A percentile compares a stretch with the other conserved stretches of the same genome.
phyloP scores from a whole-genome alignment of 331 rosid species.

The Phaseolus coccineus region DNA sequence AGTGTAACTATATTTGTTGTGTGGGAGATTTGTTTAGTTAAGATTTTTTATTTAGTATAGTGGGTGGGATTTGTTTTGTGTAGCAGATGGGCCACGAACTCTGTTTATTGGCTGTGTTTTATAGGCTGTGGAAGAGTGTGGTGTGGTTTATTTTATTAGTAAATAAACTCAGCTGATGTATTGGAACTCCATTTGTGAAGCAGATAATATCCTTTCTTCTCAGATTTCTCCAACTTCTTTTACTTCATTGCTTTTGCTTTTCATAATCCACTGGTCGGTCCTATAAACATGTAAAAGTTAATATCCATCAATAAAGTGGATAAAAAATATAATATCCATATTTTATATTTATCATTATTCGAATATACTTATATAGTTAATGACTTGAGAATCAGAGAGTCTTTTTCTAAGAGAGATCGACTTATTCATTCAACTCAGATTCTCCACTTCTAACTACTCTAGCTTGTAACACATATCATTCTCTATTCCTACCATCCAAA shows the following conservation, averaged over 20 bases:
- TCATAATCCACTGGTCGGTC: neutral
- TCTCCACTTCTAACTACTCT: too few species aligned
- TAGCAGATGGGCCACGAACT: constrained; percentile 40
- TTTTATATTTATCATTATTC: too few species aligned
- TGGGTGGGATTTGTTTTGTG: constrained; percentile 42
- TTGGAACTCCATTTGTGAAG: constrained; percentile 50
- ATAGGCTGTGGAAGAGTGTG: constrained; percentile 53
- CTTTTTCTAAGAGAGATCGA: too few species aligned
- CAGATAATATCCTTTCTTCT: constrained; percentile 25
- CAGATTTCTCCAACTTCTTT: constrained; percentile 9
- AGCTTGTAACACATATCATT: too few species aligned
- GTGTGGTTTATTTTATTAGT: constrained; percentile 44
- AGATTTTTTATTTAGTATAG: constrained; percentile 11
- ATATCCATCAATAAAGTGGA: too few species aligned
- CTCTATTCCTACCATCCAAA: neutral
- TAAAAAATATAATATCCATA: too few species aligned
- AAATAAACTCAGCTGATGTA: constrained; percentile 34
- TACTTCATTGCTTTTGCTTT: neutral
- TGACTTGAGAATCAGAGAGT: too few species aligned
- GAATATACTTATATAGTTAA: too few species aligned
- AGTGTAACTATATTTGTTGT: constrained; percentile 12
- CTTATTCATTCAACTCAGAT: too few species aligned
- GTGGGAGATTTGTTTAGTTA: too few species aligned
- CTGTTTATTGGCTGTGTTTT: constrained; percentile 44
- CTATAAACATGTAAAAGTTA: too few species aligned